Evolutionary conservation across 2,329 filamentous ascomycete genomes (phyloP), one percentile per base, ranked within the genome.

Genomic region (Conoideocrella luteorostrata): DNA sequence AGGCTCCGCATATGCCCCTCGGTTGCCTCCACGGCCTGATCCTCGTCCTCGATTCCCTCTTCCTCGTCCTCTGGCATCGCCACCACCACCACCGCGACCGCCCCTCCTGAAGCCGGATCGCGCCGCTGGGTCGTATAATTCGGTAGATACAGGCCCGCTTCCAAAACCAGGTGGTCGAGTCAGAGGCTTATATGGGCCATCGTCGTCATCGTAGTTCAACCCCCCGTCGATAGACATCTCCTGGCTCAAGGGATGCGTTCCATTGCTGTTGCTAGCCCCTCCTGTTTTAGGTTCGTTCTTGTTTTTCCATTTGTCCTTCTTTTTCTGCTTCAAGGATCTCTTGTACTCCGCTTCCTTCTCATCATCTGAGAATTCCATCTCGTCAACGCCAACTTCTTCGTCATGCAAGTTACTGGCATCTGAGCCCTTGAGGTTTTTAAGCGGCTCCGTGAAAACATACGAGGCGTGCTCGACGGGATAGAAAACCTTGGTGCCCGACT

Each of bases 331-430:
- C 41, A 80, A 55, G 47, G 75, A 74, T 45, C 77, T 70, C 67
- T 85, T 94, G 60, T 88, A 80, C 54, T 89, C 87, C 7, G 85
- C 84, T 64, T 98, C 93, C 53, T 87, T 86, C 65, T 98, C 93
- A 56, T 98, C 93, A 53, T 98, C 93, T 0, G 91, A 96, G 62
- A 97, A 97, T 59, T 97, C 93, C 54, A 88, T 78, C 60, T 97
- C 91, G 29, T 95, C 87, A 24, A 86, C 84, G 13, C 69, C 81
- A 7, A 89, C 77, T 66, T 97, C 91, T 62, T 98, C 93, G 53
- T 97, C 93, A 63, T 95, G 86, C 43, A 95, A 75, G 60, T 97
- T 97, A 41, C 88, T 95, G 7, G 93, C 91, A 63, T 98, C 93
- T 9, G 88, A 93, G 47, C 89, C 88, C 67, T 95, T 97, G 56